These are phyloP conservation scores for Haplographium delicatum DNA, from an alignment of 495 filamentous ascomycete species.

Conservation along the genomic window DNA sequence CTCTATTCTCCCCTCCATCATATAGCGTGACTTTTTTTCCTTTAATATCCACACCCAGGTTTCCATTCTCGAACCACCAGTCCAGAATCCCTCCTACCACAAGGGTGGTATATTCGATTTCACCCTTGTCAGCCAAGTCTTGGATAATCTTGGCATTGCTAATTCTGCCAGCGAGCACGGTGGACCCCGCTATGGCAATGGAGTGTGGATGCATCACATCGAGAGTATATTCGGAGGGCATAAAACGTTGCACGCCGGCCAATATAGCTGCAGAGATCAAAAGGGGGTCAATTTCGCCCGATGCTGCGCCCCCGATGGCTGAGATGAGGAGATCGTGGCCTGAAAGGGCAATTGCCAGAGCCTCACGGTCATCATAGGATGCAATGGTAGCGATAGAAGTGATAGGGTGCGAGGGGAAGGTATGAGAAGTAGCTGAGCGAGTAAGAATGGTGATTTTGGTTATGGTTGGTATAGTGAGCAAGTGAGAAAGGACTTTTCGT, in stretches of 20 bases:
- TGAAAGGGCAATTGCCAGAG: not conserved
- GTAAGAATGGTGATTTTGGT: not conserved
- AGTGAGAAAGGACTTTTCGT: not conserved
- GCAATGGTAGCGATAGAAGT: not conserved
- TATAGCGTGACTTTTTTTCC: not conserved
- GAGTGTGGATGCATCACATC: conserved; percentile 1
- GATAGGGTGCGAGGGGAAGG: conserved; percentile 1
- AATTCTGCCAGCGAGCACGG: not conserved
- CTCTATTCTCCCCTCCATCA: conserved; percentile 1
- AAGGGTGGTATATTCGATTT: conserved; percentile 1
- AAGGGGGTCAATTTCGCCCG: not conserved
- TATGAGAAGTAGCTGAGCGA: not conserved
- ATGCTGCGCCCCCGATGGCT: not conserved
- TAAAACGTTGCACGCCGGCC: not conserved
- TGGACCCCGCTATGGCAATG: not conserved
- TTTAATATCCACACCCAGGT: not conserved
- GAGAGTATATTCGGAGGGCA: conserved; percentile 2
- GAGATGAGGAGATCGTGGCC: conserved; percentile 1
- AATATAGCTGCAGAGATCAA: not conserved
- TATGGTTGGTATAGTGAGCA: not conserved
- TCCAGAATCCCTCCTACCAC: not conserved
- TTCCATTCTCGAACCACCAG: not conserved
- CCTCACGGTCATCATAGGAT: not conserved
- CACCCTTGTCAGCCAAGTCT: not conserved
- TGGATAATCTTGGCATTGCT: not conserved